Evolutionary conservation across 371 early-diverging fungal genomes (phyloP).

Genomic region (Lichtheimia ramosa): DNA sequence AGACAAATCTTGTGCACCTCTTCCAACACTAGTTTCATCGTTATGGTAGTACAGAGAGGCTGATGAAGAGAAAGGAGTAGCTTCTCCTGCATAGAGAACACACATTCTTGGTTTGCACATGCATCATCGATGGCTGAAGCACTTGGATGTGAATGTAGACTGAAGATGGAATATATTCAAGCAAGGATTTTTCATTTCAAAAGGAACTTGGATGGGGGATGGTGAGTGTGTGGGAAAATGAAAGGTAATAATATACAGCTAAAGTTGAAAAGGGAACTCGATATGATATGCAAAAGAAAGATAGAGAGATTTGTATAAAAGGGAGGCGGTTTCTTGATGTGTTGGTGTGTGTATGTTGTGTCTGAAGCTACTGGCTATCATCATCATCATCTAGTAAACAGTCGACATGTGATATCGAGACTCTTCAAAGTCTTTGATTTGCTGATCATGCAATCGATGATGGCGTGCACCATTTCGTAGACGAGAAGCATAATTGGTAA

Average conservation of each 20-base stretch:
- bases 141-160: background rate
- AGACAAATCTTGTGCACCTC: background rate
- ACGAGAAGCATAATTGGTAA: constrained; percentile 42
- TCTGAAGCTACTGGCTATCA: background rate
- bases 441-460: constrained; percentile 51
- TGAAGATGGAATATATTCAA: too few relatives aligned
- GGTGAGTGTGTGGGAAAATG: background rate
- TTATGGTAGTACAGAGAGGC: background rate
- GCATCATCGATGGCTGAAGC: background rate
- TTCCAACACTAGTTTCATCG: background rate
- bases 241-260: background rate
- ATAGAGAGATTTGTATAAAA: background rate
- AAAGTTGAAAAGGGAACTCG: too few relatives aligned
- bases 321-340: background rate
- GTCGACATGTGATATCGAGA: constrained; percentile 52
- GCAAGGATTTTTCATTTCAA: too few relatives aligned
- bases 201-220: too few relatives aligned
- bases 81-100: too few relatives aligned
- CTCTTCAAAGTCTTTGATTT: constrained; percentile 55
- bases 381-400: constrained; percentile 33
- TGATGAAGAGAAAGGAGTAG: background rate
- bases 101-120: too few relatives aligned
- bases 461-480: constrained; percentile 52
- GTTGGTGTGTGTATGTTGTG: background rate
- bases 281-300: background rate